Percentiles rank a stretch among this genome's conserved stretches.
Evolutionary conservation across 2,329 filamentous ascomycete species (phyloP).

Genomic region (Alternaria sp.): DNA sequence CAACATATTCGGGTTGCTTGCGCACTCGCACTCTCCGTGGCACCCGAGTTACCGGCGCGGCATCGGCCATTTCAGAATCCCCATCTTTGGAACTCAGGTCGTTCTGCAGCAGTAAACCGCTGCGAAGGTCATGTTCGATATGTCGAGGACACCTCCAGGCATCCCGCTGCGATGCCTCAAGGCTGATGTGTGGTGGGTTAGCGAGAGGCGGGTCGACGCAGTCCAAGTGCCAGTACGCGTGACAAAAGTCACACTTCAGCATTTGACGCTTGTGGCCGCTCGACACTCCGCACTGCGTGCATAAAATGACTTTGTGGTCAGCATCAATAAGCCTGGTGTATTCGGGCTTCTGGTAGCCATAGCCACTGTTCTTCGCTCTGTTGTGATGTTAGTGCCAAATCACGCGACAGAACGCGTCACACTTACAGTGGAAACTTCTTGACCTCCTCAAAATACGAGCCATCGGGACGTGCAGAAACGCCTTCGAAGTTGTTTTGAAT

Average conservation of each 20-base stretch:
- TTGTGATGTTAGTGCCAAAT: constrained; percentile 34
- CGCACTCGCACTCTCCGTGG: constrained; percentile 57
- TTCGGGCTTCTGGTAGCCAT: constrained; percentile 50
- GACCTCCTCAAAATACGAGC: constrained; percentile 78
- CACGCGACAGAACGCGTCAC: constrained; percentile 34
- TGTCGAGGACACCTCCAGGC: constrained; percentile 92
- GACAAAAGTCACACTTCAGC: constrained; percentile 84
- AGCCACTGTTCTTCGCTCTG: constrained; percentile 49
- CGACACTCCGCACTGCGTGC: constrained; percentile 74
- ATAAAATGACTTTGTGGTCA: constrained; percentile 78
- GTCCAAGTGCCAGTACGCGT: constrained; percentile 87
- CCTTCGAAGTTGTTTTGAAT: constrained; percentile 81
- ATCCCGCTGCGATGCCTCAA: constrained; percentile 62
- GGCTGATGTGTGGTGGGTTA: constrained; percentile 68
- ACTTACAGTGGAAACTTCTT: constrained; percentile 66
- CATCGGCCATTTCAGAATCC: constrained; percentile 40
- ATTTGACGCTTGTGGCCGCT: constrained; percentile 72
- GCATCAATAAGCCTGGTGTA: constrained; percentile 70
- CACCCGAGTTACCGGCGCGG: constrained; percentile 33
- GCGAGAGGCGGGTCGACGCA: constrained; percentile 86
- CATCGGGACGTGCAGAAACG: constrained; percentile 76
- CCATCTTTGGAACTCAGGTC: constrained; percentile 39
- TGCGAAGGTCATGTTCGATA: constrained; percentile 72
- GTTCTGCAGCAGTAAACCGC: constrained; percentile 40
- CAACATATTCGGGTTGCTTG: constrained; percentile 56